Conservation (phyloP, 2,329 filamentous ascomycete species). For the Phaeosphaeriaceae sp. region DNA sequence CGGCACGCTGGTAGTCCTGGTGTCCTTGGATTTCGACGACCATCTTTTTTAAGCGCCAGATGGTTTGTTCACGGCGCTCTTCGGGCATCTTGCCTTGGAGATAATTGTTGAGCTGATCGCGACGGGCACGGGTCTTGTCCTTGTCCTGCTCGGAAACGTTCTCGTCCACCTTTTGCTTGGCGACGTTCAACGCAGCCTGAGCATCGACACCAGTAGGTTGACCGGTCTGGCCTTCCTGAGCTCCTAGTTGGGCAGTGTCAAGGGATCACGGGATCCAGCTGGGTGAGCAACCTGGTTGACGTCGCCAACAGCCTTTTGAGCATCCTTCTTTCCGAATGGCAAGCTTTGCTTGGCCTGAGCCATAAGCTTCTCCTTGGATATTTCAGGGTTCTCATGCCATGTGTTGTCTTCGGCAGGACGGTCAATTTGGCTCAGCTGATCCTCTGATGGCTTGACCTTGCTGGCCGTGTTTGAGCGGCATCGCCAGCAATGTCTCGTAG, state of each 20-base stretch:
- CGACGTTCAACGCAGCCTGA: conserved; percentile 56
- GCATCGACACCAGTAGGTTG: conserved; percentile 59
- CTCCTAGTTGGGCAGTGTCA: conserved; percentile 60
- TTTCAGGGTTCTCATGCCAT: conserved; percentile 86
- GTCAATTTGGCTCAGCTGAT: conserved; percentile 79
- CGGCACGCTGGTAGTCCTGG: conserved; percentile 89
- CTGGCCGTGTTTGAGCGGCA: conserved; percentile 77
- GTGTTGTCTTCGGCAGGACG: conserved; percentile 86
- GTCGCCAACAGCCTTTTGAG: conserved; percentile 62
- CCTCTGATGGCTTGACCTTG: conserved; percentile 77
- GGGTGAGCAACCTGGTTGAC: conserved; percentile 65
- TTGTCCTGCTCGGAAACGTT: conserved; percentile 69
- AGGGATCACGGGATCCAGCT: conserved; percentile 60
- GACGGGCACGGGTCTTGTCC: conserved; percentile 49
- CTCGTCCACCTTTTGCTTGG: conserved; percentile 64
- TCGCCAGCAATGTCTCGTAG: conserved; percentile 92
- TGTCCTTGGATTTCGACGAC: conserved; percentile 95
- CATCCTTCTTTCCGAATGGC: conserved; percentile 64
- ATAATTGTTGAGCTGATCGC: conserved; percentile 71
- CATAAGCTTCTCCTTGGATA: conserved; percentile 73
- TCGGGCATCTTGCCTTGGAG: conserved; percentile 85
- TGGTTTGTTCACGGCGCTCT: conserved; percentile 89
- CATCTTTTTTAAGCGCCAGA: conserved; percentile 98
- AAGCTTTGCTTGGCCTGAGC: conserved; percentile 68
- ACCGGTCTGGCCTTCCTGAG: conserved; percentile 57